Conservation (phyloP, 257 asterid genomes). For the Datura wrightii region DNA sequence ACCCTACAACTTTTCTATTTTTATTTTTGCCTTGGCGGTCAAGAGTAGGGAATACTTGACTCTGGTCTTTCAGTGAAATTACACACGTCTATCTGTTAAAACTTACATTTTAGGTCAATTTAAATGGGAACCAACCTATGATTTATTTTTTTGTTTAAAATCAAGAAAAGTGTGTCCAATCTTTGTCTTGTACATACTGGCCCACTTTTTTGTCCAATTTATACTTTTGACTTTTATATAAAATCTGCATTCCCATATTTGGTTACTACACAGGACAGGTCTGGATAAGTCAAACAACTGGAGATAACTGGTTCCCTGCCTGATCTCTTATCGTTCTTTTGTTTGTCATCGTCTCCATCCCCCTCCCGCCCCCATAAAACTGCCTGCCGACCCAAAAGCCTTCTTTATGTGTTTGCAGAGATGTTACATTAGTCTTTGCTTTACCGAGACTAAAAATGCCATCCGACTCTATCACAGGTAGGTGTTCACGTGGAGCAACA, state of each 20-base stretch:
- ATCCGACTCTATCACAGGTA: slow-evolving; percentile 55
- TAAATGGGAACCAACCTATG: background rate
- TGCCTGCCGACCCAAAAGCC: background rate
- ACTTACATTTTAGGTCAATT: background rate
- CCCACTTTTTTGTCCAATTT: slow-evolving; percentile 9
- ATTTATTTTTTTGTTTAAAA: background rate
- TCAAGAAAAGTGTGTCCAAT: background rate
- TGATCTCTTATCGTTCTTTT: background rate
- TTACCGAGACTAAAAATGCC: background rate
- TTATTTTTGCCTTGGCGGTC: background rate
- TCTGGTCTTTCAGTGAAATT: background rate
- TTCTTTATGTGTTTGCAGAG: background rate
- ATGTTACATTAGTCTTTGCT: background rate
- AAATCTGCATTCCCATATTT: background rate
- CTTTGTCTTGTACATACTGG: background rate
- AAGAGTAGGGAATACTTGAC: background rate
- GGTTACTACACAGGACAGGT: background rate
- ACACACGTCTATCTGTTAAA: background rate
- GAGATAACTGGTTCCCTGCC: background rate
- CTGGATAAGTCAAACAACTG: background rate
- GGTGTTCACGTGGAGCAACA: slow-evolving; percentile 80
- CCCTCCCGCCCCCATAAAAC: background rate
- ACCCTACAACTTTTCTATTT: background rate
- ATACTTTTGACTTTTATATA: background rate
- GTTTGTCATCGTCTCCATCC: background rate